Evolutionary conservation across 805 yeast genomes (phyloP), one percentile per base, ranked within the genome.

Genomic region (Saturnispora ahearnii): DNA sequence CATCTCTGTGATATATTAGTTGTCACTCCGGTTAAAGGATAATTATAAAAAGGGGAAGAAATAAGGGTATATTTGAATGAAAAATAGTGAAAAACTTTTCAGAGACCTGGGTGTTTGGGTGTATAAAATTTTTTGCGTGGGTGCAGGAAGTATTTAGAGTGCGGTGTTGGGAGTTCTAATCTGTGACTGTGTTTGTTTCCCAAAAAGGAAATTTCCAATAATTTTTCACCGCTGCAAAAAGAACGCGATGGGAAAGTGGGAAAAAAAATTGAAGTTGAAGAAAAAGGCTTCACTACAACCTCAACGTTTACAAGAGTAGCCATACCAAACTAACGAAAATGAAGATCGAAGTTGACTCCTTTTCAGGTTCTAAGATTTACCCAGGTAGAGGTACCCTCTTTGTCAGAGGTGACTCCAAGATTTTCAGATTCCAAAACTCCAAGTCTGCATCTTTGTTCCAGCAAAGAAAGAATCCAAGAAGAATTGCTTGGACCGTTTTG

Each of bases 401-500:
- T 73, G 89, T 93, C 77, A 89, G 99, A 79, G 98, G 98, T 69
- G 99, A 93, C 88, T 90, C 98, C 72, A 93, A 93, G 84, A 77
- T 90, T 70, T 93, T 93, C 96, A 90, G 99, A 84, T 93, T 93
- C 93, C 95, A 86, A 76, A 82, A 87, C 74, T 86, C 97, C 65
- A 93, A 93, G 79, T 82, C 95, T 71, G 91, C 96, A 68, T 89
- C 98, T 72, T 84, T 93, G 70, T 93, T 93, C 93, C 82, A 84
- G 72, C 99, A 93, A 82, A 89, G 97, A 85, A 93, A 93, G 95
- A 93, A 93, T 90, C 99, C 99, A 79, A 90, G 99, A 84, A 87
- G 96, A 84, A 83, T 93, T 73, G 83, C 98, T 61, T 93, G 99
- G 99, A 93, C 99, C 63, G 97, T 91, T 70, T 82, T 93, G 69